Evolutionary conservation across 257 asterid genomes (phyloP).

Genomic region (Solanum medicagineum): DNA sequence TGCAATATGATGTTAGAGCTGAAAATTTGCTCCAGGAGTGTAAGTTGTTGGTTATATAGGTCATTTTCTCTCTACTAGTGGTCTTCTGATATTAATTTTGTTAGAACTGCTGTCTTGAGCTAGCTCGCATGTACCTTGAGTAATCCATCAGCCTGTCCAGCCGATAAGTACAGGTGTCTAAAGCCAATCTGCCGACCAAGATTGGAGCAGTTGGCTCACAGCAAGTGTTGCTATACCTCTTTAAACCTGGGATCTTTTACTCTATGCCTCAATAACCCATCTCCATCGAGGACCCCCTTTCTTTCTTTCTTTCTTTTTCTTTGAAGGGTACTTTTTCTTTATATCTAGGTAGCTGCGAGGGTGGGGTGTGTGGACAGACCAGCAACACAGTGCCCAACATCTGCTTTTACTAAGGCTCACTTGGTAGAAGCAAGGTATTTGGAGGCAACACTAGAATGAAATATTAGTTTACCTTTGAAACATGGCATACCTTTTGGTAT

Average conservation of each 20-base stretch:
- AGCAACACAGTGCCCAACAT: background rate
- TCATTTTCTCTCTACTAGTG: background rate
- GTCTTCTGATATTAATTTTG: background rate
- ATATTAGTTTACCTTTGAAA: background rate
- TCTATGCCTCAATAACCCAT: background rate
- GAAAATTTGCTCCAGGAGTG: background rate
- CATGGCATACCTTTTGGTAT: background rate
- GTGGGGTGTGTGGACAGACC: background rate
- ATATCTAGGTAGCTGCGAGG: background rate
- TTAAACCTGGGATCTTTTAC: background rate
- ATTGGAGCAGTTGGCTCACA: background rate
- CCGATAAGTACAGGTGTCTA: background rate
- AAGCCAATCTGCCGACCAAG: background rate
- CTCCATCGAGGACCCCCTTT: background rate
- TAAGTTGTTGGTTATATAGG: background rate
- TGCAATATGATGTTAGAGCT: background rate
- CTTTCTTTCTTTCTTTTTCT: background rate
- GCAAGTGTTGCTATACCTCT: background rate
- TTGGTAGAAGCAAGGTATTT: background rate
- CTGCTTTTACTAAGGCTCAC: background rate
- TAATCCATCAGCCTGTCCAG: background rate
- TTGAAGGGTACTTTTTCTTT: background rate
- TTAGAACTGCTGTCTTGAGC: background rate
- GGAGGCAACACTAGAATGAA: background rate
- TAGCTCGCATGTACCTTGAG: background rate